Evolutionary conservation across 306 rosid species (phyloP).

Genomic region (Hylodesmum podocarpum): DNA sequence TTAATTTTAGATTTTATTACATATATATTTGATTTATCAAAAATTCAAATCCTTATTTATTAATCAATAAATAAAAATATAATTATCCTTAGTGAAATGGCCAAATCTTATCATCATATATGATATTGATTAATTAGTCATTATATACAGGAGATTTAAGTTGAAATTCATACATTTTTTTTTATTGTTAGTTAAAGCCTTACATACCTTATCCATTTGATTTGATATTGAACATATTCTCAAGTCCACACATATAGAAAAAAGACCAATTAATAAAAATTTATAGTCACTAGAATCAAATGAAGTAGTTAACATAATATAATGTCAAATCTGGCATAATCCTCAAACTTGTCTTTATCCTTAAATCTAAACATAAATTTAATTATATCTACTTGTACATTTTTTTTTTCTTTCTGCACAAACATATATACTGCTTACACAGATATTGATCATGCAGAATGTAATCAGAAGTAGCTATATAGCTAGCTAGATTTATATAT

Average conservation of each 20-base stretch:
- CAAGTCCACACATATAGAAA: not conserved
- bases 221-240: not conserved
- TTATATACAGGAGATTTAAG: no score
- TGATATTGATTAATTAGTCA: no score
- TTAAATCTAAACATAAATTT: not conserved
- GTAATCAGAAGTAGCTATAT: slow-evolving; percentile 1
- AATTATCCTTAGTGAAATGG: no score
- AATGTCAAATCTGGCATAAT: not conserved
- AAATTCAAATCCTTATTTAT: no score
- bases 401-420: slow-evolving; percentile 12
- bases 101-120: no score
- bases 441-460: slow-evolving; percentile 24
- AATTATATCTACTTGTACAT: slow-evolving; percentile 7
- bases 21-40: no score
- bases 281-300: not conserved
- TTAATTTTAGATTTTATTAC: no score
- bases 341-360: not conserved
- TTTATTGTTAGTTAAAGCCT: not conserved
- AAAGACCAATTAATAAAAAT: not conserved
- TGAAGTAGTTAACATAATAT: not conserved
- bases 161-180: no score
- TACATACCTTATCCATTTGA: slow-evolving; percentile 1
- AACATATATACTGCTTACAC: slow-evolving; percentile 12
- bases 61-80: no score
- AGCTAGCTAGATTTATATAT: slow-evolving; percentile 11